Percentiles rank a stretch among this genome's conserved stretches.
Evolutionary conservation across 1,284 basidiomycete genomes (phyloP).

Genomic region (Sphaerobolus stellatus): DNA sequence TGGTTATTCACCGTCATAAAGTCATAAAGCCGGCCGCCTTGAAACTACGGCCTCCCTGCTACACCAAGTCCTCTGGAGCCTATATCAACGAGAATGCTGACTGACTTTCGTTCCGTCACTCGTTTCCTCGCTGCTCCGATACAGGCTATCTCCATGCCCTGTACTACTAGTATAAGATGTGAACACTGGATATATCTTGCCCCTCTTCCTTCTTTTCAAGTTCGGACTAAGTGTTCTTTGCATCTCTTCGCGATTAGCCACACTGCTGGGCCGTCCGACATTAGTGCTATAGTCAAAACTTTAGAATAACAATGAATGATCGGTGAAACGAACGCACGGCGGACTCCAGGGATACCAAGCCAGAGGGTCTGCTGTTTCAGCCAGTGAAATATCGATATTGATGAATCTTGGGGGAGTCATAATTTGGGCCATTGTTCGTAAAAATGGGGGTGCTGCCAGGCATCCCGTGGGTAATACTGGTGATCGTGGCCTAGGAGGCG

Average conservation of each 20-base stretch:
- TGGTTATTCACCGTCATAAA: no score
- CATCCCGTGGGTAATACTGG: no score
- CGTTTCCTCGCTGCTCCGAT: neutral
- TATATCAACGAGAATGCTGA: neutral
- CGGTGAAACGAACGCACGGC: neutral
- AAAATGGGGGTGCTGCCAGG: no score
- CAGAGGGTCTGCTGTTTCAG: slow-evolving; percentile 5
- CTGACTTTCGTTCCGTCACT: neutral
- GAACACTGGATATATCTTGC: no score
- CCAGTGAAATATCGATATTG: neutral
- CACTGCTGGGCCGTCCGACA: slow-evolving; percentile 8
- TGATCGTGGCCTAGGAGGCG: no score
- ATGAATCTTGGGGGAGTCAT: slow-evolving; percentile 8
- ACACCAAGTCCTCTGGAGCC: neutral
- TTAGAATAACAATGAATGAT: neutral
- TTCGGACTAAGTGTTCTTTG: slow-evolving; percentile 2
- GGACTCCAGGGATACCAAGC: slow-evolving; percentile 4
- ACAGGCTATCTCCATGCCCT: neutral
- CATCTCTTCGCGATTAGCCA: slow-evolving; percentile 9
- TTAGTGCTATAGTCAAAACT: neutral
- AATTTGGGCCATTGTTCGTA: slow-evolving; percentile 6
- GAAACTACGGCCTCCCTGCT: neutral
- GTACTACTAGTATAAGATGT: neutral
- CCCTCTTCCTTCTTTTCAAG: neutral
- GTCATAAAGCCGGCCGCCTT: no score